A percentile compares a stretch with the other conserved stretches of the same genome.
phyloP scores from a whole-genome alignment of 345 rosid species.

The Aegle marmelos region DNA sequence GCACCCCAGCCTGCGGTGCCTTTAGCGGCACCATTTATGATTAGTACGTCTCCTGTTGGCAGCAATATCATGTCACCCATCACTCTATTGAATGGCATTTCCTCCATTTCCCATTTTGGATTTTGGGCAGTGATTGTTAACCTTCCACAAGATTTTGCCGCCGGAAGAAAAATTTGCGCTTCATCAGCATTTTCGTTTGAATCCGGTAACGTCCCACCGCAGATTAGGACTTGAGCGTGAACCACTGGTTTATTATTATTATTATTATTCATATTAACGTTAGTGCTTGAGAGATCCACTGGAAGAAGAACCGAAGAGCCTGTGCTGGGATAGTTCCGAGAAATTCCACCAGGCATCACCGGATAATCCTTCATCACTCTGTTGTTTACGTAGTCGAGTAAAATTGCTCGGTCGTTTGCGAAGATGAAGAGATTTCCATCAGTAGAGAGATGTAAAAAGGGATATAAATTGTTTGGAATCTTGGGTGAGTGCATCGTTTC shows the following conservation, averaged over 20 bases:
- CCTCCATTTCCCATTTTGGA: slow-evolving; percentile 38
- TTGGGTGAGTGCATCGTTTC: slow-evolving; percentile 23
- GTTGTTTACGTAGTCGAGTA: slow-evolving; percentile 34
- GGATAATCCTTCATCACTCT: slow-evolving; percentile 38
- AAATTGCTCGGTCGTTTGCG: slow-evolving; percentile 43
- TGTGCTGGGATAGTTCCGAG: slow-evolving; percentile 53
- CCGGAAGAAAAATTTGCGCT: slow-evolving; percentile 12
- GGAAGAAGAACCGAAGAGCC: slow-evolving; percentile 55
- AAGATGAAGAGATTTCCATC: slow-evolving; percentile 49
- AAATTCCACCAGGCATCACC: slow-evolving; percentile 42
- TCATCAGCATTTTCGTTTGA: slow-evolving; percentile 12
- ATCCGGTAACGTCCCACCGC: slow-evolving; percentile 36
- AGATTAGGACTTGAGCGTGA: slow-evolving; percentile 33
- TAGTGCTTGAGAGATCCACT: slow-evolving; percentile 1
- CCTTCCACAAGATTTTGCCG: slow-evolving; percentile 28
- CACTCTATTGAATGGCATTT: slow-evolving; percentile 43
- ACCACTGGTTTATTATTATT: neutral
- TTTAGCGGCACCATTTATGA: slow-evolving; percentile 43
- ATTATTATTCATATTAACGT: too few relatives aligned
- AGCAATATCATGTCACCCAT: slow-evolving; percentile 55
- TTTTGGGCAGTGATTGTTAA: slow-evolving; percentile 16
- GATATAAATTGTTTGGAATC: slow-evolving; percentile 44
- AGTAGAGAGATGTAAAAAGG: slow-evolving; percentile 45
- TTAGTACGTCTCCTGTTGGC: slow-evolving; percentile 41
- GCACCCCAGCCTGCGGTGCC: slow-evolving; percentile 31